These are phyloP conservation scores for Pythium biforme DNA, from an alignment of 352 stramenopile genomes.

Conservation along the genomic window DNA sequence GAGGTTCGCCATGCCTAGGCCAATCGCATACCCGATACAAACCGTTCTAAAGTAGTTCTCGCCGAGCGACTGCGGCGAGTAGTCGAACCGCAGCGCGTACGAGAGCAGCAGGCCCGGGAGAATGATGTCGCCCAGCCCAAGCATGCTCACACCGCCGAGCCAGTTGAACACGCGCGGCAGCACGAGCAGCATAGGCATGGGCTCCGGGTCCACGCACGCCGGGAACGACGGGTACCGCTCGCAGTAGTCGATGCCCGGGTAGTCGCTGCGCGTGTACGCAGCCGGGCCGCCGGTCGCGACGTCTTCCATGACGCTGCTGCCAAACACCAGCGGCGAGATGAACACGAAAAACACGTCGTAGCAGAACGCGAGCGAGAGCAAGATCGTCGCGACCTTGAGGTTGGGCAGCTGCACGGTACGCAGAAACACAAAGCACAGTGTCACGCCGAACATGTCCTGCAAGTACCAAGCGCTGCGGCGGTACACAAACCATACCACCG, in stretches of 20 bases:
- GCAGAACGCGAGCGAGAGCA: constrained; percentile 91
- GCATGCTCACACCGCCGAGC: constrained; percentile 88
- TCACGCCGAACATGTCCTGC: constrained; percentile 91
- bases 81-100: constrained; percentile 93
- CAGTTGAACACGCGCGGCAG: constrained; percentile 92
- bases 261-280: constrained; percentile 61
- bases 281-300: constrained; percentile 89
- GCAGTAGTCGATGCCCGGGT: constrained; percentile 74
- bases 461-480: constrained; percentile 77
- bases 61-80: constrained; percentile 34
- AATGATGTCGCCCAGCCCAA: constrained; percentile 96
- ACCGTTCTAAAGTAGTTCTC: constrained; percentile 88
- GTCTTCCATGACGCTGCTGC: constrained; percentile 91
- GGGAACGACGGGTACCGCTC: constrained; percentile 61
- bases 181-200: constrained; percentile 94
- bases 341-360: constrained; percentile 98
- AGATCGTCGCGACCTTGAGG: constrained; percentile 87
- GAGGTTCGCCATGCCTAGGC: constrained; percentile 92
- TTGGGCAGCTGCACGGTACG: constrained; percentile 89
- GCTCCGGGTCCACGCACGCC: constrained; percentile 77
- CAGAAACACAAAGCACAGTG: constrained; percentile 93
- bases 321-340: constrained; percentile 89
- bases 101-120: constrained; percentile 93
- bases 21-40: constrained; percentile 90
- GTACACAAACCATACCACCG: constrained; percentile 61